Conservation (phyloP, 352 stramenopile genomes). For the Phytophthora pistaciae region DNA sequence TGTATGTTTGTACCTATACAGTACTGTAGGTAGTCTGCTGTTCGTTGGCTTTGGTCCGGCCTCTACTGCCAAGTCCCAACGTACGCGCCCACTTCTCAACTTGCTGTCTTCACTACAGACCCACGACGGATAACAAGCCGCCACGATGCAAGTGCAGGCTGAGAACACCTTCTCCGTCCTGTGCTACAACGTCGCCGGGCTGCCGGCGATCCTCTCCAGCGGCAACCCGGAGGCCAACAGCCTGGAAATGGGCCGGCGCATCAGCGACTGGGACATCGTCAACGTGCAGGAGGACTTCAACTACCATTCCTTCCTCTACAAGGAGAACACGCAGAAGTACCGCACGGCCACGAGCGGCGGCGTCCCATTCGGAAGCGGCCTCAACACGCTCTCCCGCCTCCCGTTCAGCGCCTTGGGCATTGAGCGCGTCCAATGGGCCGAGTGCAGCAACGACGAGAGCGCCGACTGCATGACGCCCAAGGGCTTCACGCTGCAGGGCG, state of each 20-base stretch:
- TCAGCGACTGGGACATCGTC: slow-evolving; percentile 49
- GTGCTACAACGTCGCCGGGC: slow-evolving; percentile 57
- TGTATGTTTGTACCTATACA: too few species aligned
- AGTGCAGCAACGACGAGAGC: slow-evolving; percentile 55
- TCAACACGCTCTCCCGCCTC: slow-evolving; percentile 61
- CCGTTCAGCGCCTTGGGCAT: slow-evolving; percentile 48
- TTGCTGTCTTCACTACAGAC: slow-evolving; percentile 14
- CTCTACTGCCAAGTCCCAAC: neutral
- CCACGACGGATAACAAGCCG: too few species aligned
- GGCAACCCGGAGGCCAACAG: slow-evolving; percentile 48
- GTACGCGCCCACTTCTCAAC: slow-evolving; percentile 18
- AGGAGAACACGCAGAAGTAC: slow-evolving; percentile 50
- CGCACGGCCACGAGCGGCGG: slow-evolving; percentile 58
- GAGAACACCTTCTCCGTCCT: slow-evolving; percentile 53
- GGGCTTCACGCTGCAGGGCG: slow-evolving; percentile 54
- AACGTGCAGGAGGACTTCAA: slow-evolving; percentile 61
- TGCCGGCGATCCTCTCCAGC: slow-evolving; percentile 56
- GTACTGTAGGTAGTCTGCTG: neutral
- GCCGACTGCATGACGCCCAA: slow-evolving; percentile 68
- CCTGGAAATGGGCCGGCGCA: slow-evolving; percentile 57
- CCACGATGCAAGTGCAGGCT: slow-evolving; percentile 32
- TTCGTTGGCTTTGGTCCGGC: neutral
- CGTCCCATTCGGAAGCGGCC: slow-evolving; percentile 51
- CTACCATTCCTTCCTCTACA: slow-evolving; percentile 49
- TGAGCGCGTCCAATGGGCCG: slow-evolving; percentile 50